These are phyloP conservation scores for Linnemannia elongata DNA, from an alignment of 192 early-diverging fungal species.

Conservation along the genomic window DNA sequence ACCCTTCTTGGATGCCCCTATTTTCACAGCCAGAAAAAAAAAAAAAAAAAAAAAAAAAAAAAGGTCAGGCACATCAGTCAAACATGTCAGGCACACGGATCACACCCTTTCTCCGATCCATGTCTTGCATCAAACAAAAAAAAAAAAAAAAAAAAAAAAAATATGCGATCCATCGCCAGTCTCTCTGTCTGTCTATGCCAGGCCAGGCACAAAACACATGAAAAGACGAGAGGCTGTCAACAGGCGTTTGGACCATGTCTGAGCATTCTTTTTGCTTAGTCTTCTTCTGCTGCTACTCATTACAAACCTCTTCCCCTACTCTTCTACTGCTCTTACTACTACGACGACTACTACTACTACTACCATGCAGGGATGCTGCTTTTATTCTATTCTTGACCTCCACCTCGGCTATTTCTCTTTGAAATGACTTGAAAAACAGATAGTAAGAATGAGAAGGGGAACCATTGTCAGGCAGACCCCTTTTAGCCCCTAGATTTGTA, in stretches of 20 bases:
- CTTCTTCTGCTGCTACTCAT: too few relatives aligned
- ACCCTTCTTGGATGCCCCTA: conserved; percentile 1
- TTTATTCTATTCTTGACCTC: too few relatives aligned
- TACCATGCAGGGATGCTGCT: too few relatives aligned
- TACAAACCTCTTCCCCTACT: too few relatives aligned
- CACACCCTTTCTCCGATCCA: background rate
- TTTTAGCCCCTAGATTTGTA: background rate
- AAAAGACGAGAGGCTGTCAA: background rate
- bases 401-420: too few relatives aligned
- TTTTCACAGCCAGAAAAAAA: background rate
- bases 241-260: conserved; percentile 2
- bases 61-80: background rate
- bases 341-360: too few relatives aligned
- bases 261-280: background rate
- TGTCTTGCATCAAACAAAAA: too few relatives aligned
- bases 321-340: too few relatives aligned
- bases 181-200: too few relatives aligned
- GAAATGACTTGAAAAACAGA: too few relatives aligned
- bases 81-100: background rate
- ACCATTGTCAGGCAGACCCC: background rate
- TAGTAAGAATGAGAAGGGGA: too few relatives aligned
- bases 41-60: too few relatives aligned
- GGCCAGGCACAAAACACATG: background rate
- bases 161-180: background rate
- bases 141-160: background rate